Evolutionary conservation across 768 basidiomycete species (phyloP), one percentile per base, ranked within the genome.

Genomic region (Mycena filopes): DNA sequence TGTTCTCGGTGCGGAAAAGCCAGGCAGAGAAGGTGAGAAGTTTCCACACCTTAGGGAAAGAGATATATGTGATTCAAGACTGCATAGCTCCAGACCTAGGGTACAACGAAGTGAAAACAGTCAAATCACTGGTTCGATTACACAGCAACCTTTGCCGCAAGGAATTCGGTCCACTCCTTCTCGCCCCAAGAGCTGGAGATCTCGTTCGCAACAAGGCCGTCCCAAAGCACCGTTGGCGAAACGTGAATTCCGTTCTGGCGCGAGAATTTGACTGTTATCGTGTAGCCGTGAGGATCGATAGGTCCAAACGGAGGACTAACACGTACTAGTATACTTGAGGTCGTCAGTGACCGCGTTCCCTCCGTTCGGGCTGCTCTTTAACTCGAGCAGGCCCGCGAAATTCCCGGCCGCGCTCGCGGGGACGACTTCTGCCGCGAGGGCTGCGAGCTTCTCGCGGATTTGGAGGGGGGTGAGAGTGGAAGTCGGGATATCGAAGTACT

Each of bases 221-320:
- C 90, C 87, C 88, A 92, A 2, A 93, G 79, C 3, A 83, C 86
- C 42, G 94, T 92, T 5, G 95, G 94, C 1, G 95, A 96, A 49
- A 97, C 94, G 69, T 98, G 96, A 42, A 98, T 88, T 3, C 93
- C 84, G 66, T 98, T 98, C 80, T 98, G 96, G 66, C 96, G 83
- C 18, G 92, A 87, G 75, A 91, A 90, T 77, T 96, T 98, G 83
- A 98, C 94, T 96, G 71, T 31, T 11, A 36, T 36, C 10, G n/a
- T n/a, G n/a, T n/a, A 21, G 28, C 8, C 28, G 36, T 64, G 29
- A 58, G 46, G 46, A 43, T 45, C 36, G 15, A 8, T 25, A 21
- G 42, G 20, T 23, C 26, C 12, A 20, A 33, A 7, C 23, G 18
- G 25, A 55, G 53, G 31, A 21, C 13, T 12, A 46, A 2, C 15